Conservation (phyloP, 257 asterid species). For the Primulina eburnea region DNA sequence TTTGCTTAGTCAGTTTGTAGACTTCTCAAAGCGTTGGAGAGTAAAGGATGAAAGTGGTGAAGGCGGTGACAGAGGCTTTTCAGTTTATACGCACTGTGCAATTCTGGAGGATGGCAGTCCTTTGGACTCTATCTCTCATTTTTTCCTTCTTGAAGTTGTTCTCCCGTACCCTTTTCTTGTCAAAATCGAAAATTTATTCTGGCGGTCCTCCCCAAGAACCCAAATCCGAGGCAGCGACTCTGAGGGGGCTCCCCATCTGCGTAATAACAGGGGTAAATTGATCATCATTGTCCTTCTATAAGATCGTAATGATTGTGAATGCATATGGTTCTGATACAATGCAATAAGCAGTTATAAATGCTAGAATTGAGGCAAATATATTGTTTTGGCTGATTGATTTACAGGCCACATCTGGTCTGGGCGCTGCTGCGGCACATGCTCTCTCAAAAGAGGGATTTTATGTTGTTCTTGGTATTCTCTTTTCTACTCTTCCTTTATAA, state of each 20-base stretch:
- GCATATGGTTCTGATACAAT: neutral
- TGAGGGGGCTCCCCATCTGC: constrained; percentile 51
- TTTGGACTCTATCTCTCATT: constrained; percentile 60
- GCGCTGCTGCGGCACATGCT: constrained; percentile 76
- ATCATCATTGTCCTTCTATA: neutral
- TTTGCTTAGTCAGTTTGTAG: neutral
- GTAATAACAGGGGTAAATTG: constrained; percentile 75
- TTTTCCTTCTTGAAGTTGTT: constrained; percentile 50
- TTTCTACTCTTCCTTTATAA: neutral
- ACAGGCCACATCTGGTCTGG: constrained; percentile 94
- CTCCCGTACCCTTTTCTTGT: constrained; percentile 23
- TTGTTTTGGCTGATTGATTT: constrained; percentile 23
- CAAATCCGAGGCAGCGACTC: constrained; percentile 8
- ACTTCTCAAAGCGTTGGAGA: neutral
- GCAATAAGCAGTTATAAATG: constrained; percentile 2
- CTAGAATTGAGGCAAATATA: neutral
- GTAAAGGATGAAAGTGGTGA: constrained; percentile 30
- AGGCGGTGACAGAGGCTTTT: constrained; percentile 33
- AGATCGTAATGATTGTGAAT: neutral
- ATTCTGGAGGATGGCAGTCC: constrained; percentile 75
- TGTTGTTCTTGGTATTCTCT: constrained; percentile 66
- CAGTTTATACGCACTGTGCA: constrained; percentile 38
- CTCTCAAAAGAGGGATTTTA: constrained; percentile 72
- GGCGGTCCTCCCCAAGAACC: constrained; percentile 32
- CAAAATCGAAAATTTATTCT: constrained; percentile 23